Conservation (phyloP, 129 eudicot species). For the Arctium minus region DNA sequence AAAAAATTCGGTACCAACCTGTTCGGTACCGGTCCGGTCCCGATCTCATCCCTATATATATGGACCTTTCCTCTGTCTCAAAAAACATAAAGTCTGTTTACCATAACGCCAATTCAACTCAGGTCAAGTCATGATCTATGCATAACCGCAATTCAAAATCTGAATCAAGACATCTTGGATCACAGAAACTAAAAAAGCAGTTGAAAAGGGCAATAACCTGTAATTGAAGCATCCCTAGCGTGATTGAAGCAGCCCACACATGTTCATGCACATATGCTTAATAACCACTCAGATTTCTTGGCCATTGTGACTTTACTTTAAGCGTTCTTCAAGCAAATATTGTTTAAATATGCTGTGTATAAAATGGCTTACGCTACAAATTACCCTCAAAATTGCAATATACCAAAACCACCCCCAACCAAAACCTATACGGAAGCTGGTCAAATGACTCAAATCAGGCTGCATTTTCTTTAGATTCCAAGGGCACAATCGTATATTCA, state of each 20-base stretch:
- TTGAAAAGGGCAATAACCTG: constrained; percentile 1
- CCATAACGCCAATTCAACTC: too few species aligned
- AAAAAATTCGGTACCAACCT: too few species aligned
- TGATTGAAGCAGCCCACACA: constrained; percentile 15
- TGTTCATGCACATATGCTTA: constrained; percentile 43
- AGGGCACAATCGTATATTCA: constrained; percentile 17
- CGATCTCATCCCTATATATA: too few species aligned
- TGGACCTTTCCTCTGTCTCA: background rate
- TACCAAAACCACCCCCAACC: background rate
- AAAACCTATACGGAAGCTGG: background rate
- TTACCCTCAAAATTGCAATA: background rate
- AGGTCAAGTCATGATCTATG: background rate
- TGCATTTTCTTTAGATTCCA: background rate
- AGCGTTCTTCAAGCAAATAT: background rate
- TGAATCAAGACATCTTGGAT: background rate
- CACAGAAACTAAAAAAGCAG: background rate
- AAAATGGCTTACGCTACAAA: background rate
- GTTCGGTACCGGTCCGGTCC: too few species aligned
- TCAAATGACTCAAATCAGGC: background rate
- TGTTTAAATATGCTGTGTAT: background rate
- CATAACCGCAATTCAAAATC: background rate
- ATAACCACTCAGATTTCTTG: constrained; percentile 24
- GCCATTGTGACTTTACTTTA: constrained; percentile 19
- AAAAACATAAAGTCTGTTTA: too few species aligned
- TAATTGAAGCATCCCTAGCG: background rate